Conservation (phyloP, 495 filamentous ascomycete species). For the Penicillium argentinense region DNA sequence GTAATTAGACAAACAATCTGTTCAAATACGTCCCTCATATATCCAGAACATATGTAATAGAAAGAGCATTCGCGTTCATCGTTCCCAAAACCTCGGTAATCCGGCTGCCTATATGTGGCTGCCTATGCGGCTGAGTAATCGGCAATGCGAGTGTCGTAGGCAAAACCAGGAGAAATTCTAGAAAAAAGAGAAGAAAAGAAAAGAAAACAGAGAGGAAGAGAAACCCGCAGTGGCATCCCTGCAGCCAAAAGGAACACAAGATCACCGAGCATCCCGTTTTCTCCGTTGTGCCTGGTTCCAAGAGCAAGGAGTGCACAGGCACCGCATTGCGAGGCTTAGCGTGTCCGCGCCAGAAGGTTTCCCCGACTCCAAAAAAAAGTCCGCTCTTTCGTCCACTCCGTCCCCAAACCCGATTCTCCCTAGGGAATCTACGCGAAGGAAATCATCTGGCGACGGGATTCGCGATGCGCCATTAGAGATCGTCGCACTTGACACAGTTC, state of each 20-base stretch:
- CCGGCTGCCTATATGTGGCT: slow-evolving; percentile 10
- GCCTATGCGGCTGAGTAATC: slow-evolving; percentile 24
- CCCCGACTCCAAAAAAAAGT: slow-evolving; percentile 16
- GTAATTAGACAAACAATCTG: too few species aligned
- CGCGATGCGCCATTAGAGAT: slow-evolving; percentile 18
- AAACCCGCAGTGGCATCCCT: too few species aligned
- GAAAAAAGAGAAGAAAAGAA: too few species aligned
- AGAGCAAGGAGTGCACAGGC: background rate
- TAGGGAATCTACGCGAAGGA: background rate
- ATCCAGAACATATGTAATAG: too few species aligned
- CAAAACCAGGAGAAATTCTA: too few species aligned
- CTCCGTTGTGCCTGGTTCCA: background rate
- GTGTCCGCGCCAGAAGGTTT: slow-evolving; percentile 2
- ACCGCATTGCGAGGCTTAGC: slow-evolving; percentile 4
- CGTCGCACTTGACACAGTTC: background rate
- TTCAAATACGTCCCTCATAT: too few species aligned
- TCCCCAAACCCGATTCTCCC: background rate
- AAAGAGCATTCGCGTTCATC: too few species aligned
- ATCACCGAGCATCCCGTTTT: too few species aligned
- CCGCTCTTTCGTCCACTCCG: slow-evolving; percentile 6
- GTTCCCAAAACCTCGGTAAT: too few species aligned
- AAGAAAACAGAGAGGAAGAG: too few species aligned
- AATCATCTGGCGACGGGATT: background rate
- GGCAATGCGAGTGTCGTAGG: background rate
- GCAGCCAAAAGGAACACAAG: too few species aligned